Percentiles rank a stretch among this genome's conserved stretches.
Conservation (phyloP, 345 rosid species). For the Fremontodendron californicum region DNA sequence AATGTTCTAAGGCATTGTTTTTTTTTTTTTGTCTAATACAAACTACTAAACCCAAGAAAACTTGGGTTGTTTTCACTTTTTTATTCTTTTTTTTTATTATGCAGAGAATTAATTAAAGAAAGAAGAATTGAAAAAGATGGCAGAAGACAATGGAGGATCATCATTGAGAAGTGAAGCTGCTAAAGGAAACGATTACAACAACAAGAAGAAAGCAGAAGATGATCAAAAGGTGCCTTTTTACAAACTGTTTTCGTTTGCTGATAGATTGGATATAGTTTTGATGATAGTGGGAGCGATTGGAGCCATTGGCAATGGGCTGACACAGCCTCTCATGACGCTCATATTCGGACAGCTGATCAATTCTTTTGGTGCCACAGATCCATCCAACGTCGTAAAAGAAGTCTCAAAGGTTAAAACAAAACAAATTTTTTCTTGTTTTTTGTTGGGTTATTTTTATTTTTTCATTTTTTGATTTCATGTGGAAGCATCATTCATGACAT, state of each 20-base stretch:
- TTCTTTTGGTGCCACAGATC: constrained; percentile 45
- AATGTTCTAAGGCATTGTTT: not conserved
- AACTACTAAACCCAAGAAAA: not conserved
- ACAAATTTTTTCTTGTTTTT: not conserved
- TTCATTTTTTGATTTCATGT: constrained; percentile 11
- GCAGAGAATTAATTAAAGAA: not conserved
- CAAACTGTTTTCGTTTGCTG: constrained; percentile 62
- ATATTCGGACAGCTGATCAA: constrained; percentile 58
- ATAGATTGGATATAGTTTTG: constrained; percentile 38
- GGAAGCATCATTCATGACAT: not conserved
- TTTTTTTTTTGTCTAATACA: not conserved
- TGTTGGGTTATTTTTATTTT: not conserved
- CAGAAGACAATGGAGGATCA: not conserved
- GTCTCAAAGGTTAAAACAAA: constrained; percentile 46
- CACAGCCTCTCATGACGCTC: constrained; percentile 52
- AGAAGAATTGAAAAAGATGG: not conserved
- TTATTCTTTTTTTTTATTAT: too few species aligned
- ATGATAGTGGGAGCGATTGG: constrained; percentile 43
- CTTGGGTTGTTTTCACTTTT: not conserved
- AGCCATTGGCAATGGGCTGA: constrained; percentile 47
- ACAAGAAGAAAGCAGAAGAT: not conserved
- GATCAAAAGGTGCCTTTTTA: constrained; percentile 46
- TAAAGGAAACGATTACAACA: not conserved
- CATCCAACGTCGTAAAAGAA: constrained; percentile 32
- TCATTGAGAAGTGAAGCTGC: not conserved